Evolutionary conservation across 2,329 filamentous ascomycete species (phyloP).

Genomic region (Alternaria viburni): DNA sequence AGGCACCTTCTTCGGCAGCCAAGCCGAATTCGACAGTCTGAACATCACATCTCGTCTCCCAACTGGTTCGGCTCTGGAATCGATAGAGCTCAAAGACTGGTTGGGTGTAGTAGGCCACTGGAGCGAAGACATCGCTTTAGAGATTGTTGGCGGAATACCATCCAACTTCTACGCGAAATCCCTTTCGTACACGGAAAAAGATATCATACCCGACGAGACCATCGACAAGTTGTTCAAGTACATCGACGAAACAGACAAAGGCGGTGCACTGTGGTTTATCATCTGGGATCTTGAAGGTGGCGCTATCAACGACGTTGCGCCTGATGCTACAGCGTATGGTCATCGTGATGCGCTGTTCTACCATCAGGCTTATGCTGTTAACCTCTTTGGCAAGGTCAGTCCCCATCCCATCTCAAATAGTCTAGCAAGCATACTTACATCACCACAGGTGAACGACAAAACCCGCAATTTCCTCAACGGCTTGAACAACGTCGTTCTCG

Average conservation of each 20-base stretch:
- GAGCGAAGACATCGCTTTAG: slow-evolving; percentile 40
- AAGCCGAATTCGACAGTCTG: slow-evolving; percentile 41
- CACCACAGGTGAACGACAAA: slow-evolving; percentile 32
- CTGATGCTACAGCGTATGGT: slow-evolving; percentile 41
- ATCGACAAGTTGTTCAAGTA: slow-evolving; percentile 44
- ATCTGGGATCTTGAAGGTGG: slow-evolving; percentile 47
- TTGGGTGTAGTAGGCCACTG: slow-evolving; percentile 43
- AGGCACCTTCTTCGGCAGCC: slow-evolving; percentile 44
- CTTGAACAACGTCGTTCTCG: slow-evolving; percentile 48
- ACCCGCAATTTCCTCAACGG: slow-evolving; percentile 50
- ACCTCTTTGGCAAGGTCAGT: slow-evolving; percentile 31
- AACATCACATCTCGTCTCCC: slow-evolving; percentile 41
- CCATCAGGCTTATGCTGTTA: slow-evolving; percentile 47
- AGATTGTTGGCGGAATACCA: slow-evolving; percentile 37
- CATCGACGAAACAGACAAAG: slow-evolving; percentile 40
- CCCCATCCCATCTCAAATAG: background rate
- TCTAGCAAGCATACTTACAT: background rate
- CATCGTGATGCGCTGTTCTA: slow-evolving; percentile 45
- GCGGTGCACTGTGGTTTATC: slow-evolving; percentile 42
- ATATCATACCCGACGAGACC: slow-evolving; percentile 35
- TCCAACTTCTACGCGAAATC: slow-evolving; percentile 47
- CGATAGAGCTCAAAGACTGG: slow-evolving; percentile 40
- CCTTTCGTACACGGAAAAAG: slow-evolving; percentile 39
- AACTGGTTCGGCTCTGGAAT: slow-evolving; percentile 15
- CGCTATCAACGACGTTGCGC: slow-evolving; percentile 38